Base-by-base conservation (phyloP, 1,284 basidiomycete genomes). In the Earliella scabrosa region DNA sequence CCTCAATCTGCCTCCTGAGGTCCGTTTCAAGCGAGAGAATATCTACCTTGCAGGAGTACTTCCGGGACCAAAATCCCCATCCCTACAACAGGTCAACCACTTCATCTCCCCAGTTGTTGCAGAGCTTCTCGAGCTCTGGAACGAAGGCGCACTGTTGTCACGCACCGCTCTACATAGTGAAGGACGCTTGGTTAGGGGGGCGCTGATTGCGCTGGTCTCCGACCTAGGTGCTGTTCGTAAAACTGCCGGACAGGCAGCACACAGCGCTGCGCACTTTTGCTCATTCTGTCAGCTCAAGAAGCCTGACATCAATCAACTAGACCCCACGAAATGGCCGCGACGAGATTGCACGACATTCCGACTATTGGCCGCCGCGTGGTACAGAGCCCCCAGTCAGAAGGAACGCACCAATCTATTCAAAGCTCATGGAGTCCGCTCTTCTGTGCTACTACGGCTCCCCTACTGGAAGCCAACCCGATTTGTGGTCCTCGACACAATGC, bases 381-480 rank as follows among this genome's bases (percentile, higher is more conserved):
- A 58, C 23, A 56, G 73, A 46, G 68, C 70, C 1, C 8, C 27
- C 4, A 68, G 60, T 1, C 50, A 63, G 24, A 26, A 43, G 29
- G 60, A 60, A 18, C 58, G 63, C n/a, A 50, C 69, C 4, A 35
- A 26, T 5, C 51, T 71, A 10, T 69, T 69, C 47, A 58, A 68
- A 32, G 20, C 56, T 8, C 31, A 70, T 41, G 71, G 74, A 2
- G 60, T 78, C 2, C 65, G 68, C 0, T 78, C 72, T 71, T 71
- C 72, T 2, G 65, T 69, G 40, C 63, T 80, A 1, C 70, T 72
- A 51, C 48, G 59, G 7, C 67, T 78, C 3, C 63, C 65, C 0
- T 79, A 78, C 51, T 78, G 72, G 73, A 68, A 77, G 59, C 76
- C 72, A 1, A 61, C 68, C 2, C 45, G 45, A 14, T 57, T 44